Base-by-base conservation (phyloP, 768 basidiomycete species). In the Suillus sp. region DNA sequence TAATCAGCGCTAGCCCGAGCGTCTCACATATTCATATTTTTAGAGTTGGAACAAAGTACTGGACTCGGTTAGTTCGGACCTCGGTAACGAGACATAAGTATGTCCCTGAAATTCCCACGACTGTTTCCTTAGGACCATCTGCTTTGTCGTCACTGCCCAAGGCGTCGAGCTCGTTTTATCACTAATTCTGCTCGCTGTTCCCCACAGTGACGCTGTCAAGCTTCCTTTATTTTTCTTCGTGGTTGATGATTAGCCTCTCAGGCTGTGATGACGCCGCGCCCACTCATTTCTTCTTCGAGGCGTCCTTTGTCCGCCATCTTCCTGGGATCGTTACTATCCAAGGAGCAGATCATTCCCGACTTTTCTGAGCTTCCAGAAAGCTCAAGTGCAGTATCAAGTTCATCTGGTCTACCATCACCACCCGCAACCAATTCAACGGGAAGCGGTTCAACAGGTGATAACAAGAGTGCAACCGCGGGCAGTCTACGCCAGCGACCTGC, bases 361-460 rank as follows among this genome's bases (percentile, higher is more conserved):
- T 82, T 91, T 50, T 89, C 89, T 57, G 87, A 87, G 65, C 88
- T 87, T 3, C 86, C 88, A 43, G 74, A 75, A n/a, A 89, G 86
- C 65, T 87, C 88, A 13, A 79, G 78, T 27, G 76, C 81, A 38
- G 73, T 80, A 62, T 81, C 86, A 4, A 72, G 70, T 65, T 78
- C 80, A 62, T 91, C 90, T 6, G 91, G 92, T 7, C 73, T 93
- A 6, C 92, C 92, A 1, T 92, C 91, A 27, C 92, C 92, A 0
- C 92, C 92, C 48, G 91, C 90, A 32, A 91, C 92, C 22, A 93
- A 92, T 71, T 93, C 91, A 13, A 92, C 91, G 1, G 91, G 89
- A 38, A 92, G 90, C 73, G 89, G 90, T 42, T 91, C 90, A 68
- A 87, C 85, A 4, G 88, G 87, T 48, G 87, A 87, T 75, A 82